Percentiles rank a stretch among this genome's conserved stretches.
Conservation (phyloP, 2,329 filamentous ascomycete genomes). For the Boeremia exigua region DNA sequence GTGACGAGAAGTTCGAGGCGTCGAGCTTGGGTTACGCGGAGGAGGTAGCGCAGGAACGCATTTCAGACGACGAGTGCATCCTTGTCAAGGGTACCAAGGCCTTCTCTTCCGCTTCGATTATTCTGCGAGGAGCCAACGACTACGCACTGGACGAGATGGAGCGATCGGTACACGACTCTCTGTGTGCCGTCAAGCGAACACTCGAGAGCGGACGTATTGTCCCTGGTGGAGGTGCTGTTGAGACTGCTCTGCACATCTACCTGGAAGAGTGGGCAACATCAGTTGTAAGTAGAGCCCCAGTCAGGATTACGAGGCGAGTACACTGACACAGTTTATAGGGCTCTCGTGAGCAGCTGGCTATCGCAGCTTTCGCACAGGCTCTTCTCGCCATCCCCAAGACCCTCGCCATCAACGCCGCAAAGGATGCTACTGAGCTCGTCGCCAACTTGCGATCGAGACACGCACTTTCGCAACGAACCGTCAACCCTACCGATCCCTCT, state of each 20-base stretch:
- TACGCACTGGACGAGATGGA: slow-evolving; percentile 99
- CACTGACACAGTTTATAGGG: slow-evolving; percentile 55
- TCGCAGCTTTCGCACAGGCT: slow-evolving; percentile 94
- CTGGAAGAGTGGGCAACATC: slow-evolving; percentile 98
- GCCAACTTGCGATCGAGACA: slow-evolving; percentile 94
- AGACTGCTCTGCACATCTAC: slow-evolving; percentile 99
- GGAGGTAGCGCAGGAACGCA: slow-evolving; percentile 96
- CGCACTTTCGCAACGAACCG: slow-evolving; percentile 87
- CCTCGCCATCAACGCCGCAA: slow-evolving; percentile 93
- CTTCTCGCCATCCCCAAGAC: slow-evolving; percentile 96
- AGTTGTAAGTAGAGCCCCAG: slow-evolving; percentile 64
- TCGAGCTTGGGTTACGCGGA: slow-evolving; percentile 90
- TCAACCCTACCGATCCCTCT: slow-evolving; percentile 66
- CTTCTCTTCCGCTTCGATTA: slow-evolving; percentile 92
- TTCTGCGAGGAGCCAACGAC: slow-evolving; percentile 94
- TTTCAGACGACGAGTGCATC: slow-evolving; percentile 98
- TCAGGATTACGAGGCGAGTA: not conserved
- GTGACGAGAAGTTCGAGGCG: slow-evolving; percentile 93
- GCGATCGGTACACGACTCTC: slow-evolving; percentile 93
- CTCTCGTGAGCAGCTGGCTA: slow-evolving; percentile 95
- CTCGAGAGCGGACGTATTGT: slow-evolving; percentile 97
- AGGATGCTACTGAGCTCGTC: slow-evolving; percentile 93
- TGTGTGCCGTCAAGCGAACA: slow-evolving; percentile 96
- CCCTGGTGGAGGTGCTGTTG: slow-evolving; percentile 92
- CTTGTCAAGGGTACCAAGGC: slow-evolving; percentile 94